Evolutionary conservation across 2,329 filamentous ascomycete species (phyloP).

Genomic region (Fusarium sp.): DNA sequence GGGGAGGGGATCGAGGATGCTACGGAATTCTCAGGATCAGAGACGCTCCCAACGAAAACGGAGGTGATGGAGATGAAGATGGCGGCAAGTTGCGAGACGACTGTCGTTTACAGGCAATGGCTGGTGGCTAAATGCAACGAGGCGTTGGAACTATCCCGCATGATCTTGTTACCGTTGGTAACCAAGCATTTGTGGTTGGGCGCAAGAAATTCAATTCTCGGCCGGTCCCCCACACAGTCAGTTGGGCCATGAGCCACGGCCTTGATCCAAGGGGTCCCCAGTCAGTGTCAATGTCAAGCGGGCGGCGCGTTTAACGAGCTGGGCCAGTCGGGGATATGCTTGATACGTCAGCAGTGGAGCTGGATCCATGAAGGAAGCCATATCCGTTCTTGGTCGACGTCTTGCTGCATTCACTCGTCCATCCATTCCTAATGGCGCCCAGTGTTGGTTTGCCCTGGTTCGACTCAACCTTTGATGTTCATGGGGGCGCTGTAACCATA

Average conservation of each 20-base stretch:
- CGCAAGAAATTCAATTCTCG: constrained; percentile 10
- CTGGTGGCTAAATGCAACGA: constrained; percentile 4
- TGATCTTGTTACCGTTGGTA: constrained; percentile 20
- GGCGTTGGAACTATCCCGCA: constrained; percentile 14
- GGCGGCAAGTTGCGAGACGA: neutral
- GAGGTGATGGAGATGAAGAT: constrained; percentile 1
- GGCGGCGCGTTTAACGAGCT: constrained; percentile 14
- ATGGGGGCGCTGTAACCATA: neutral
- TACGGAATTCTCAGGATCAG: constrained; percentile 5
- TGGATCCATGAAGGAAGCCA: neutral
- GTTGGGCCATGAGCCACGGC: constrained; percentile 18
- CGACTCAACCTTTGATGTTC: neutral
- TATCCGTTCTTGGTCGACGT: neutral
- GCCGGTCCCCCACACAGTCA: constrained; percentile 33
- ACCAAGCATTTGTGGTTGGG: constrained; percentile 28
- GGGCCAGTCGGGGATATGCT: constrained; percentile 24
- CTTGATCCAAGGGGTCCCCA: constrained; percentile 8
- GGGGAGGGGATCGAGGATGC: neutral
- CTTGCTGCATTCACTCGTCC: neutral
- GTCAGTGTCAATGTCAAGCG: constrained; percentile 2
- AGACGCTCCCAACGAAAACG: neutral
- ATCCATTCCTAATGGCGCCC: neutral
- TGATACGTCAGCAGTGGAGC: constrained; percentile 39
- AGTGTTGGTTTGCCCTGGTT: neutral
- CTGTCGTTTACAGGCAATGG: constrained; percentile 3